Evolutionary conservation across 257 asterid genomes (phyloP).

Genomic region (Henckelia pumila): DNA sequence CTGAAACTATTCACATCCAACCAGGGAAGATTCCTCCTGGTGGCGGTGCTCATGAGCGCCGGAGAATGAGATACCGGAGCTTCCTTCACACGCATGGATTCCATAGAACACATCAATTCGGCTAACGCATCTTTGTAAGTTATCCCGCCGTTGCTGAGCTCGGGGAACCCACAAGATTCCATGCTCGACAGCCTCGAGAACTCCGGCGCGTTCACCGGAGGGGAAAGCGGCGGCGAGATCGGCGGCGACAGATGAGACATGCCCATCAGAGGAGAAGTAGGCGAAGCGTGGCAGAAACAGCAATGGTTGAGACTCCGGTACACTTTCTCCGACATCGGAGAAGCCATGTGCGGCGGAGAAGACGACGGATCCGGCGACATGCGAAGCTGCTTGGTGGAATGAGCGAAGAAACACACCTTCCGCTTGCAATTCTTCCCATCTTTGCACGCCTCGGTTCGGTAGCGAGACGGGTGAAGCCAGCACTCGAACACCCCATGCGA

Average conservation of each 20-base stretch:
- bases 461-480: conserved; percentile 90
- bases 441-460: conserved; percentile 92
- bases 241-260: conserved; percentile 57
- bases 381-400: conserved; percentile 80
- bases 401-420: conserved; percentile 90
- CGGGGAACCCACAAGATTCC: conserved; percentile 27
- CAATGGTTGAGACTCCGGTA: conserved; percentile 37
- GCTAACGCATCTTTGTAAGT: conserved; percentile 47
- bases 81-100: conserved; percentile 49
- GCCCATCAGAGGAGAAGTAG: conserved; percentile 60
- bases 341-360: conserved; percentile 27
- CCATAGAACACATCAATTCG: conserved; percentile 66
- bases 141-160: conserved; percentile 24
- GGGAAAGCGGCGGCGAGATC: conserved; percentile 56
- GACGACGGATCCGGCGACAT: conserved; percentile 37
- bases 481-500: conserved; percentile 96
- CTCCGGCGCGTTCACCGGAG: conserved; percentile 41
- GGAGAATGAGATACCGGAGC: neutral
- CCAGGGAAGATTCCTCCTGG: conserved; percentile 32
- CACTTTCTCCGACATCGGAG: conserved; percentile 29
- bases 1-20: conserved; percentile 48
- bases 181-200: conserved; percentile 11
- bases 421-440: conserved; percentile 92
- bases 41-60: neutral
- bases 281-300: conserved; percentile 74